These are phyloP conservation scores for Plicaturopsis crispa DNA, from an alignment of 768 basidiomycete species.

Conservation along the genomic window DNA sequence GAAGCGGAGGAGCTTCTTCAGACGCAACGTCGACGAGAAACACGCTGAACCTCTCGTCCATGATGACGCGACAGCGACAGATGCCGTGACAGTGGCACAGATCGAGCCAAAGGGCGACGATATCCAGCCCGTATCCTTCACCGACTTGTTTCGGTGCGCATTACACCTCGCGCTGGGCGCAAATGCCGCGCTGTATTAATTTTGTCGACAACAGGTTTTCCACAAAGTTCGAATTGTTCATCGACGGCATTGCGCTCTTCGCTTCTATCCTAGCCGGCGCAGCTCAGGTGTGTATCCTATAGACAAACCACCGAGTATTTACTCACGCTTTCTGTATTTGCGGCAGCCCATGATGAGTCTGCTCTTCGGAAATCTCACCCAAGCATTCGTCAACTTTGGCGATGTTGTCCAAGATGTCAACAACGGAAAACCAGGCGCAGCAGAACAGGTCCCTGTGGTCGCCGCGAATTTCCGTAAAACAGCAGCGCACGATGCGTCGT, in stretches of 20 bases:
- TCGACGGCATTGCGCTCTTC: conserved; percentile 67
- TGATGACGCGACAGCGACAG: no score
- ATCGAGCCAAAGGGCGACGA: no score
- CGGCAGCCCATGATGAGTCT: conserved; percentile 40
- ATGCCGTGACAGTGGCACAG: no score
- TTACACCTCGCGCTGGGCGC: background rate
- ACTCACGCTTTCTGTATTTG: background rate
- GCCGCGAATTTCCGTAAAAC: conserved; percentile 24
- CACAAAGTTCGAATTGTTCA: conserved; percentile 56
- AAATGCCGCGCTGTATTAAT: background rate
- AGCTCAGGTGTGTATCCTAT: conserved; percentile 33
- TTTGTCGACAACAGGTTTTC: conserved; percentile 55
- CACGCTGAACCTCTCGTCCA: no score
- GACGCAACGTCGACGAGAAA: no score
- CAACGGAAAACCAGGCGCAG: conserved; percentile 8
- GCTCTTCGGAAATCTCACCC: conserved; percentile 48
- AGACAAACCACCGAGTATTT: background rate
- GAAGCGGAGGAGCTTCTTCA: no score
- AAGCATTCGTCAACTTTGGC: conserved; percentile 37
- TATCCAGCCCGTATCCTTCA: background rate
- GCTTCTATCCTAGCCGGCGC: conserved; percentile 45
- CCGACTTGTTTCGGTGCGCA: background rate
- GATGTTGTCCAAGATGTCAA: background rate
- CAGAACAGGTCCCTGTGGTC: conserved; percentile 15
- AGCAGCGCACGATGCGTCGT: conserved; percentile 35